Evolutionary conservation across 306 rosid genomes (phyloP).

Genomic region (Cicer yamashitae): DNA sequence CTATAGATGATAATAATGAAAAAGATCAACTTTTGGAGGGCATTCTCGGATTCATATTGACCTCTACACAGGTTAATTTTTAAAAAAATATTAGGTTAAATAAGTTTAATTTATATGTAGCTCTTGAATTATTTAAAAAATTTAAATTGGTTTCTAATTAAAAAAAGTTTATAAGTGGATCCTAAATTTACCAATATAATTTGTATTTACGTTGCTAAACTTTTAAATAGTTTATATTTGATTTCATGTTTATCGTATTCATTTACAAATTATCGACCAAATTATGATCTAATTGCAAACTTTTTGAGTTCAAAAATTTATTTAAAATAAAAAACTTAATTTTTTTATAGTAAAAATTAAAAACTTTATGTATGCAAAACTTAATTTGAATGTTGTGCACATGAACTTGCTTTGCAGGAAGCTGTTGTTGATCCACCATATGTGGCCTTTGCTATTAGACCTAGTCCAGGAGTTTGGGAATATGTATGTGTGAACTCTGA

Average conservation of each 20-base stretch:
- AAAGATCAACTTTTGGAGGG: conserved; percentile 72
- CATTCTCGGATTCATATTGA: conserved; percentile 65
- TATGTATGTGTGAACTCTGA: conserved; percentile 65
- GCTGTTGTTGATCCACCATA: conserved; percentile 82
- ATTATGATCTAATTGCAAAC: too few relatives aligned
- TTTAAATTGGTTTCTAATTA: too few relatives aligned
- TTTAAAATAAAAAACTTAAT: too few relatives aligned
- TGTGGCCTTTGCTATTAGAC: conserved; percentile 82
- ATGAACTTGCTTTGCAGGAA: conserved; percentile 68
- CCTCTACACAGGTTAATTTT: conserved; percentile 72
- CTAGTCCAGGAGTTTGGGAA: conserved; percentile 89
- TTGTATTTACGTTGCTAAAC: not conserved
- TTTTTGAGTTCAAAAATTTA: too few relatives aligned
- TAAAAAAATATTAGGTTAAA: not conserved
- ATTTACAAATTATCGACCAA: too few relatives aligned
- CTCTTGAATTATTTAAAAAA: not conserved
- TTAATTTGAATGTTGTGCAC: not conserved
- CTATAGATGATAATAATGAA: conserved; percentile 65
- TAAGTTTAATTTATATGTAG: not conserved
- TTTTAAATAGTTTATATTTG: too few relatives aligned
- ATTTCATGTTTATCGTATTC: too few relatives aligned
- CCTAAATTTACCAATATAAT: not conserved
- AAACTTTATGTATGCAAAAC: not conserved
- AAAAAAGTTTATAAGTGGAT: too few relatives aligned
- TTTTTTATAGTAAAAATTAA: too few relatives aligned